A percentile compares a stretch with the other conserved stretches of the same genome.
Conservation (phyloP, 192 early-diverging fungal genomes). For the Entomortierella lignicola region DNA sequence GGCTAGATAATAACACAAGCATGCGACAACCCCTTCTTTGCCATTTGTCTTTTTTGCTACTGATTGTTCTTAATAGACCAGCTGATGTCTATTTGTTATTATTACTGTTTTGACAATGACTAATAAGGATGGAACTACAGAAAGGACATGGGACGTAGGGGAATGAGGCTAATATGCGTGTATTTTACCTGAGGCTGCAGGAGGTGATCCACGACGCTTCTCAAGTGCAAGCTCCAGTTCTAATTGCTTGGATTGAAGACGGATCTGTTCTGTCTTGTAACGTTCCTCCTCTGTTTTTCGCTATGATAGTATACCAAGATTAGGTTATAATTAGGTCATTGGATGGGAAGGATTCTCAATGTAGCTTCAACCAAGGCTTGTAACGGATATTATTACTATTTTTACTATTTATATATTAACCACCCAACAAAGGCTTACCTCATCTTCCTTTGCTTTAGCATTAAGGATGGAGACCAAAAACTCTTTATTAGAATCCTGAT, state of each 20-base stretch:
- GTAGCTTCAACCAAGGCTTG: not conserved
- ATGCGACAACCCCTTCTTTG: not conserved
- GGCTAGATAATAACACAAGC: not conserved
- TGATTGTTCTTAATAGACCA: not conserved
- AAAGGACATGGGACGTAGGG: too few relatives aligned
- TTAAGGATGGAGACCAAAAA: slow-evolving; percentile 47
- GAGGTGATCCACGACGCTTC: slow-evolving; percentile 41
- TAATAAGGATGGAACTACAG: not conserved
- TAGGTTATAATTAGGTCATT: not conserved
- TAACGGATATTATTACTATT: not conserved
- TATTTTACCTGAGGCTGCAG: slow-evolving; percentile 26
- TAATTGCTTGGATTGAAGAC: slow-evolving; percentile 54
- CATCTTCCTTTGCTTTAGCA: slow-evolving; percentile 53
- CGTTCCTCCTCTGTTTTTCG: slow-evolving; percentile 56
- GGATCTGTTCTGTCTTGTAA: slow-evolving; percentile 56
- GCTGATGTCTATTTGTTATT: not conserved
- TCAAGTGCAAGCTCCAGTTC: slow-evolving; percentile 49
- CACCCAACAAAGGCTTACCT: too few relatives aligned
- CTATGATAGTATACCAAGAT: slow-evolving; percentile 7
- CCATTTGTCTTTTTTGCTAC: not conserved
- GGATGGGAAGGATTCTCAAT: not conserved
- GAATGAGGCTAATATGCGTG: too few relatives aligned
- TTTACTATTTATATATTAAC: too few relatives aligned
- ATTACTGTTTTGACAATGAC: not conserved
- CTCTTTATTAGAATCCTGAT: slow-evolving; percentile 35